Evolutionary conservation across 352 stramenopile genomes (phyloP).

Genomic region (Pythium insidiosum): DNA sequence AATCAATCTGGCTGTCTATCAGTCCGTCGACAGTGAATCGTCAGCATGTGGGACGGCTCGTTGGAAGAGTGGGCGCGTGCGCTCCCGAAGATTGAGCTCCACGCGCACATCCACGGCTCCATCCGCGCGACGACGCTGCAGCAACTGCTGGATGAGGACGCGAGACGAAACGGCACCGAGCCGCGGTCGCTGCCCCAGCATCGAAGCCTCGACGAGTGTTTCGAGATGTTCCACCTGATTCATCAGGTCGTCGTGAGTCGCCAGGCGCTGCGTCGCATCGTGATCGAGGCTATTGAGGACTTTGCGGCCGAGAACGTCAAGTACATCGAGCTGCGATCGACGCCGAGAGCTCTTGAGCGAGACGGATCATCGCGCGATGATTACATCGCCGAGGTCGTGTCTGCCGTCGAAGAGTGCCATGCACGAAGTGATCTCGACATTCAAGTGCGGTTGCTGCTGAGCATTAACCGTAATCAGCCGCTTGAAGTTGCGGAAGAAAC

Average conservation of each 20-base stretch:
- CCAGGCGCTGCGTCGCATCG: slow-evolving; percentile 48
- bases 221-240: slow-evolving; percentile 84
- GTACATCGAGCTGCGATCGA: slow-evolving; percentile 83
- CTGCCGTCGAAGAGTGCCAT: slow-evolving; percentile 53
- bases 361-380: slow-evolving; percentile 49
- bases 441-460: slow-evolving; percentile 67
- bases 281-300: slow-evolving; percentile 77
- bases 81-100: slow-evolving; percentile 82
- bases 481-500: slow-evolving; percentile 58
- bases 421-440: slow-evolving; percentile 53
- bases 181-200: slow-evolving; percentile 29
- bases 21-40: too few relatives aligned
- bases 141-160: slow-evolving; percentile 51
- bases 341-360: slow-evolving; percentile 44
- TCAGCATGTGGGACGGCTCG: too few relatives aligned
- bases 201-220: slow-evolving; percentile 76
- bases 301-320: slow-evolving; percentile 73
- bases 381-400: slow-evolving; percentile 67
- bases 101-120: slow-evolving; percentile 85
- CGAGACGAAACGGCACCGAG: slow-evolving; percentile 12
- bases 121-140: slow-evolving; percentile 61
- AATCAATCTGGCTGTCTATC: too few relatives aligned
- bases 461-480: slow-evolving; percentile 72
- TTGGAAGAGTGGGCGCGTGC: slow-evolving; percentile 36
- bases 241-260: slow-evolving; percentile 74